Conservation (phyloP, 2,329 filamentous ascomycete species). For the Cladorrhinum sp. region DNA sequence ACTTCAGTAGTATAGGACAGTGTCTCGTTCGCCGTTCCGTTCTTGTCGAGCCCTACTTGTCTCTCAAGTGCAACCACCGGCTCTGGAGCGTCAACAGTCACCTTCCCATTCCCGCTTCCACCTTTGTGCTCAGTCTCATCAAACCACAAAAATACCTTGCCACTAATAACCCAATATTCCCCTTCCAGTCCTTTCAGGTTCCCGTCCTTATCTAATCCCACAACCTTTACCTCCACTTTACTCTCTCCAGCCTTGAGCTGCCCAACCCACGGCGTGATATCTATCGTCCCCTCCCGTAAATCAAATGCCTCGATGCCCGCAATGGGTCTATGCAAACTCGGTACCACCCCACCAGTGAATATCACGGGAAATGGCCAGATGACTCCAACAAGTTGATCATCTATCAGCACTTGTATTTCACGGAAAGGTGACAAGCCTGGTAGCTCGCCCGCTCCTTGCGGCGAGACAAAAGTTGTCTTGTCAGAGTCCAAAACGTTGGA, state of each 20-base stretch:
- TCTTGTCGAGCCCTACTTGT: constrained; percentile 24
- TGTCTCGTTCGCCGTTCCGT: constrained; percentile 57
- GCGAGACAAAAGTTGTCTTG: constrained; percentile 50
- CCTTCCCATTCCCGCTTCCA: constrained; percentile 27
- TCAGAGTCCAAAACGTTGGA: constrained; percentile 67
- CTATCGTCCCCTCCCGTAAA: constrained; percentile 74
- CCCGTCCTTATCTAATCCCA: constrained; percentile 59
- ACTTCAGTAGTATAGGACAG: constrained; percentile 59
- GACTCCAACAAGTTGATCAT: constrained; percentile 69
- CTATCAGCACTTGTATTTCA: constrained; percentile 74
- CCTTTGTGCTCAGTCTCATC: constrained; percentile 19
- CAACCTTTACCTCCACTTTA: constrained; percentile 59
- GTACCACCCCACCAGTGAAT: constrained; percentile 77
- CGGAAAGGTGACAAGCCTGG: constrained; percentile 71
- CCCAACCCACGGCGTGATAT: constrained; percentile 71
- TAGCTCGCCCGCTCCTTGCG: constrained; percentile 51
- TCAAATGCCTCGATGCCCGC: constrained; percentile 79
- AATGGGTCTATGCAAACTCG: constrained; percentile 73
- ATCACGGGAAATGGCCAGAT: constrained; percentile 80
- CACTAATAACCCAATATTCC: constrained; percentile 72
- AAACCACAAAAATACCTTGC: constrained; percentile 78
- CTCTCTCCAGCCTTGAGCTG: background rate
- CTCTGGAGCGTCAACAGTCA: constrained; percentile 27
- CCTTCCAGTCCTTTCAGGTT: constrained; percentile 54
- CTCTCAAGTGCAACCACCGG: constrained; percentile 46